Base-by-base conservation (phyloP, 192 early-diverging fungal genomes). In the Umbelopsis sp. region DNA sequence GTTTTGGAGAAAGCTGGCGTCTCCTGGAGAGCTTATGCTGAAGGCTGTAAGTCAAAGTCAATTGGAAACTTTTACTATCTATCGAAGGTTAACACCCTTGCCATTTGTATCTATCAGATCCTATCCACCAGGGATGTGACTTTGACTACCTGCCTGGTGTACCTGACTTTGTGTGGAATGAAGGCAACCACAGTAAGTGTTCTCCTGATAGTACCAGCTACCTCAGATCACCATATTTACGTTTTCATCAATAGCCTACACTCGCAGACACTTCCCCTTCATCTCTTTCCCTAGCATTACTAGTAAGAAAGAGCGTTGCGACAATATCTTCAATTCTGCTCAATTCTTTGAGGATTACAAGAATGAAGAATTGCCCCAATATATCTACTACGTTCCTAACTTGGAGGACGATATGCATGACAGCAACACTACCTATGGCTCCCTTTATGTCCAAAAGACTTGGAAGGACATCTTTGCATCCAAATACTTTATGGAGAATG, bases 341-440 rank as follows among this genome's bases (percentile, higher is more conserved):
- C n/a, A 26, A 20, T 67, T 67, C 66, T 67, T 21, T 9, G 24
- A 67, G 26, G 22, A 67, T 47, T 47, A 26, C 22, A 45, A 67
- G 66, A 31, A 67, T 0, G 66, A n/a, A 25, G 26, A 67, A n/a
- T 20, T 67, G 2, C 66, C 66, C 17, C 66, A 67, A 44, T 67
- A 26, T 20, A n/a, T 67, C 66, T 67, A 67, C 43, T 67, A 26
- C 24, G 66, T 67, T 45, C 66, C 66, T 45, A 67, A 43, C 43
- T 4, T 67, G 41, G 10, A 26, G 8, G 22, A 67, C 17, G 66
- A 67, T 47, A 31, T 21, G 24, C 66, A 67, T 31, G 66, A 67
- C 43, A 67, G 17, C 66, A 67, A 67, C 66, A 47, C 45, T n/a
- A 67, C 66, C 1, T 67, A 45, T 31, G n/a, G n/a, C 20, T 22